Percentiles rank a stretch among this genome's conserved stretches.
phyloP scores from a whole-genome alignment of 208 protist genomes.

The Phytomonas sp. region DNA sequence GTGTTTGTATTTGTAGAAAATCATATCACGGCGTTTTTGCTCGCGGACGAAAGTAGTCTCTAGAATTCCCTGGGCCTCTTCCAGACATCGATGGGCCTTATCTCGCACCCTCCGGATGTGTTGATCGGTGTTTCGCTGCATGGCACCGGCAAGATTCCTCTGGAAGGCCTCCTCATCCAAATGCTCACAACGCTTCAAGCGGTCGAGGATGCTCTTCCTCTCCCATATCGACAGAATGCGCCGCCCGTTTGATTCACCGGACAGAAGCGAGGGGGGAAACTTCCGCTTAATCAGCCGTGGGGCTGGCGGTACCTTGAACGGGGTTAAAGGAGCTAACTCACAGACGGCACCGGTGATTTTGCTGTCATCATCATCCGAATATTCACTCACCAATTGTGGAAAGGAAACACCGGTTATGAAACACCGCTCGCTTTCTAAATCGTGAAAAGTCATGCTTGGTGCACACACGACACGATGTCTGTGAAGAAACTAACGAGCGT shows the following conservation, averaged over 20 bases:
- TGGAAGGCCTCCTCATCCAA: slow-evolving; percentile 51
- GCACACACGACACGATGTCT: no score
- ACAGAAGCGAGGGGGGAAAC: slow-evolving; percentile 25
- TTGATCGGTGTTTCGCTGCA: slow-evolving; percentile 31
- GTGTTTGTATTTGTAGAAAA: slow-evolving; percentile 60
- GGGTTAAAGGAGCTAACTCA: slow-evolving; percentile 14
- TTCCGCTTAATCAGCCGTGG: slow-evolving; percentile 13
- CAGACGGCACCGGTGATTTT: no score
- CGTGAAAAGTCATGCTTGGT: no score
- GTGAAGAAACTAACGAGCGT: no score
- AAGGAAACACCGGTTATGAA: no score
- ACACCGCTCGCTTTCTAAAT: no score
- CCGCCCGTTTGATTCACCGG: slow-evolving; percentile 6
- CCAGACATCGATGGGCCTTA: slow-evolving; percentile 14
- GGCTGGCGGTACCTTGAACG: slow-evolving; percentile 44
- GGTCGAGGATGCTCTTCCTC: slow-evolving; percentile 42
- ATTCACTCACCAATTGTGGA: no score
- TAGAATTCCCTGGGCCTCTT: slow-evolving; percentile 3
- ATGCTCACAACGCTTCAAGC: slow-evolving; percentile 12
- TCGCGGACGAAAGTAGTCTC: slow-evolving; percentile 18
- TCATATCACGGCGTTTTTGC: slow-evolving; percentile 31
- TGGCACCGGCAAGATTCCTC: slow-evolving; percentile 23
- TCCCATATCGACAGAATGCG: slow-evolving; percentile 50
- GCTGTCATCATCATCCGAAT: no score
- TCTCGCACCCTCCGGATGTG: slow-evolving; percentile 30